phyloP scores from a whole-genome alignment of 352 stramenopile genomes.

The Globisporangium radiosum region DNA sequence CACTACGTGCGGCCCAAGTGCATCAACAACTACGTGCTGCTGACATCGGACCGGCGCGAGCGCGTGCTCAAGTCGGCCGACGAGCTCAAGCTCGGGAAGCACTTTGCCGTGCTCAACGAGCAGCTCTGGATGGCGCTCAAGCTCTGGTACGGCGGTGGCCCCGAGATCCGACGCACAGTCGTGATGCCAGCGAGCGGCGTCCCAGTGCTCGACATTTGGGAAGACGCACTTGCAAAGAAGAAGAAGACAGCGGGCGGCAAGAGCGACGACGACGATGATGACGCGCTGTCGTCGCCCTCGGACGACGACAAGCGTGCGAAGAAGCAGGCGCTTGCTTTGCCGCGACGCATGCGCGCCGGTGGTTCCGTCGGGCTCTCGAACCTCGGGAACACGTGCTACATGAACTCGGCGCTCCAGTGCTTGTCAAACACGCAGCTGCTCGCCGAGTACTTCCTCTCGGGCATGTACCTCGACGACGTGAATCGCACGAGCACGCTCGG shows the following conservation, averaged over 20 bases:
- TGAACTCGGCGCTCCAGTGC: constrained; percentile 92
- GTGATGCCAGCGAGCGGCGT: constrained; percentile 53
- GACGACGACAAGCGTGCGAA: constrained; percentile 48
- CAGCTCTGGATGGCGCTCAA: constrained; percentile 88
- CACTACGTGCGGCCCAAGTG: constrained; percentile 78
- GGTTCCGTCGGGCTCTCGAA: constrained; percentile 83
- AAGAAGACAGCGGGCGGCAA: constrained; percentile 14
- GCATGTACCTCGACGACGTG: constrained; percentile 90
- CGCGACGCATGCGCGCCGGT: constrained; percentile 67
- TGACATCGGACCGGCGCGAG: constrained; percentile 66
- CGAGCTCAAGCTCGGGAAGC: constrained; percentile 70
- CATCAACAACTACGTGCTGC: constrained; percentile 75
- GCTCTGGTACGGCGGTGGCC: constrained; percentile 89
- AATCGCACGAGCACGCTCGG: constrained; percentile 97
- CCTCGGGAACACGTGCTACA: constrained; percentile 95
- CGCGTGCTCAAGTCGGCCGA: constrained; percentile 62
- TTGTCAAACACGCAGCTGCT: constrained; percentile 95
- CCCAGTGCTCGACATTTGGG: constrained; percentile 75
- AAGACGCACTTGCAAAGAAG: constrained; percentile 56
- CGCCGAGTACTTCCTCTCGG: constrained; percentile 94
- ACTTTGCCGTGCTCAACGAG: constrained; percentile 85
- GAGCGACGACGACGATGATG: constrained; percentile 29
- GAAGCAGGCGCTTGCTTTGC: constrained; percentile 52
- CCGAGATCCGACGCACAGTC: constrained; percentile 82
- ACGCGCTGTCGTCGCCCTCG: constrained; percentile 32